Conservation (phyloP, 2,329 filamentous ascomycete species). For the Daldinia sp. region DNA sequence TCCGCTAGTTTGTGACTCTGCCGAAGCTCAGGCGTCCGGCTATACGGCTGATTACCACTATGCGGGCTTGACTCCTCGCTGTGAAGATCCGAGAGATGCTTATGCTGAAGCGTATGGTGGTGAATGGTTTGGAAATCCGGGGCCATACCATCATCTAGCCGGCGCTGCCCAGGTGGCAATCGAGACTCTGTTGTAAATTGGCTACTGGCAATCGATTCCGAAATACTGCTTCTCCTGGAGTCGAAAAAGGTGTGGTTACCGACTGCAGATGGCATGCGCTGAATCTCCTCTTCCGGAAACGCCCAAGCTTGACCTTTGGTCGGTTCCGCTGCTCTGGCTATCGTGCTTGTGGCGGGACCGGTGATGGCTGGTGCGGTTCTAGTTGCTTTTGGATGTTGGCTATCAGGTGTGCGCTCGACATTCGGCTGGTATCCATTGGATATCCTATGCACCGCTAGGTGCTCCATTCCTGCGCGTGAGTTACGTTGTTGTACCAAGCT, state of each 20-base stretch:
- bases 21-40: conserved; percentile 80
- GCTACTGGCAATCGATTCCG: conserved; percentile 80
- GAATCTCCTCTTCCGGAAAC: conserved; percentile 77
- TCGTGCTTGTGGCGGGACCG: conserved; percentile 70
- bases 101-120: conserved; percentile 80
- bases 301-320: conserved; percentile 87
- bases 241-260: conserved; percentile 61
- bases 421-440: conserved; percentile 72
- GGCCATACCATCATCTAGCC: conserved; percentile 68
- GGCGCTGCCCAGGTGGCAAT: conserved; percentile 74
- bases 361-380: conserved; percentile 80
- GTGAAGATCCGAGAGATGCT: conserved; percentile 72
- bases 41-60: conserved; percentile 76
- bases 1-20: conserved; percentile 88
- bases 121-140: conserved; percentile 65
- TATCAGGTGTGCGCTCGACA: conserved; percentile 64
- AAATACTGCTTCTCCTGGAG: conserved; percentile 78
- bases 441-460: conserved; percentile 64
- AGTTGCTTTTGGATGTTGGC: conserved; percentile 56
- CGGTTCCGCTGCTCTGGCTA: conserved; percentile 76
- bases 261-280: conserved; percentile 57
- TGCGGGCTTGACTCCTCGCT: conserved; percentile 63
- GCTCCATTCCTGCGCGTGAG: conserved; percentile 61
- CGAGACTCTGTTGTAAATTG: conserved; percentile 79
- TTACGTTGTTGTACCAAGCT: conserved; percentile 73